These are phyloP conservation scores for Pinus albicaulis DNA, from an alignment of 75 land plant species.

Conservation along the genomic window DNA sequence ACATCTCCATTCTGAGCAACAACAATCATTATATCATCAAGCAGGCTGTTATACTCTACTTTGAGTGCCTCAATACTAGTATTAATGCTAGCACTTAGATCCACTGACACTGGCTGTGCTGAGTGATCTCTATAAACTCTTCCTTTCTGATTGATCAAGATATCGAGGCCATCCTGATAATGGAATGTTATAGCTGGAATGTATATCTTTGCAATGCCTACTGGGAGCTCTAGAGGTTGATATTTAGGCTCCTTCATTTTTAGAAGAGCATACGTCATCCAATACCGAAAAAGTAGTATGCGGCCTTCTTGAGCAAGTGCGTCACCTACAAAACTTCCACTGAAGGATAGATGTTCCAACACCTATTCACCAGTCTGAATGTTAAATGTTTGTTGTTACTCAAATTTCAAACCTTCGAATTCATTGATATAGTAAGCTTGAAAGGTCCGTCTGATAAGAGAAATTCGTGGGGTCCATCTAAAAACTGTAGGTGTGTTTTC, in stretches of 20 bases:
- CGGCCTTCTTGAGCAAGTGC: constrained; percentile 78
- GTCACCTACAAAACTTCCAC: constrained; percentile 41
- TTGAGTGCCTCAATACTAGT: constrained; percentile 51
- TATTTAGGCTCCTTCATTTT: constrained; percentile 86
- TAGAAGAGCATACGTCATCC: constrained; percentile 76
- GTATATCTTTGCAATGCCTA: no score
- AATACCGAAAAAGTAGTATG: constrained; percentile 89
- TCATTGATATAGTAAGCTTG: constrained; percentile 95
- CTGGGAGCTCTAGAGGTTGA: constrained; percentile 65
- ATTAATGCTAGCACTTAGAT: no score
- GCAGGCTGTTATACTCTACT: constrained; percentile 81
- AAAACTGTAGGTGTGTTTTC: constrained; percentile 90
- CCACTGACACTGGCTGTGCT: no score
- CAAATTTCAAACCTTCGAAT: constrained; percentile 85
- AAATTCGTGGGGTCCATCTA: constrained; percentile 93
- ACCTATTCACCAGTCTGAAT: constrained; percentile 93
- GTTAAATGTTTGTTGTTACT: constrained; percentile 73
- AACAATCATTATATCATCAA: constrained; percentile 77
- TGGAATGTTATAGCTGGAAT: no score
- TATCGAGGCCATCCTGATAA: no score
- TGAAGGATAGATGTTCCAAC: constrained; percentile 6
- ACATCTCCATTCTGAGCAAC: constrained; percentile 84
- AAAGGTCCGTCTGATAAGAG: constrained; percentile 99
- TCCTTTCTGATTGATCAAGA: no score
- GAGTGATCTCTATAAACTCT: no score